phyloP scores from a whole-genome alignment of 768 basidiomycete species.

The Tricholoma matsutake region DNA sequence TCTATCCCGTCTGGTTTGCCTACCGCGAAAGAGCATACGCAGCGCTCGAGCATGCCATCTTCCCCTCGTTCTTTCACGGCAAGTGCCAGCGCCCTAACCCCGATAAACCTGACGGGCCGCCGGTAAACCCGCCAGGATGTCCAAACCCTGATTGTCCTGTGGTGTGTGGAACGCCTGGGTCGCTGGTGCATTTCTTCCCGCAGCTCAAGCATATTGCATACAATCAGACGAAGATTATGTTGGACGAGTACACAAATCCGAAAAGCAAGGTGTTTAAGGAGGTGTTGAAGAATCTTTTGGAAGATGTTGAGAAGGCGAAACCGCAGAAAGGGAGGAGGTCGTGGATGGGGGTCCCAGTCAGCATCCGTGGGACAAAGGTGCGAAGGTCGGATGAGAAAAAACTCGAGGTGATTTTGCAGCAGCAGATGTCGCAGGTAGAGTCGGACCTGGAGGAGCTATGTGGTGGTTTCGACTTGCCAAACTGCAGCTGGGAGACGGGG shows the following conservation, averaged over 20 bases:
- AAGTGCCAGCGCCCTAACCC: conserved; percentile 58
- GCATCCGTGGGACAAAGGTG: conserved; percentile 5
- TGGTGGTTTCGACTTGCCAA: conserved; percentile 40
- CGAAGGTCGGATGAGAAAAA: conserved; percentile 11
- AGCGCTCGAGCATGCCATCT: conserved; percentile 54
- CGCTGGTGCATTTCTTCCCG: conserved; percentile 65
- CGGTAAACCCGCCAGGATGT: conserved; percentile 60
- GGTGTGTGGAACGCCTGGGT: conserved; percentile 81
- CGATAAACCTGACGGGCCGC: conserved; percentile 9
- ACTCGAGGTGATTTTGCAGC: conserved; percentile 15
- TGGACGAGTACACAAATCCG: conserved; percentile 34
- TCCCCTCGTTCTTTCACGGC: conserved; percentile 71
- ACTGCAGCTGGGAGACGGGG: conserved; percentile 57
- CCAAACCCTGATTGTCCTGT: conserved; percentile 79
- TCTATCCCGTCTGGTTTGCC: conserved; percentile 44
- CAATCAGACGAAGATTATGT: conserved; percentile 34
- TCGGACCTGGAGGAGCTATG: conserved; percentile 38
- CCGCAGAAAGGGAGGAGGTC: conserved; percentile 3
- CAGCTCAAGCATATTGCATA: conserved; percentile 48
- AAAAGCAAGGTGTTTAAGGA: conserved; percentile 39
- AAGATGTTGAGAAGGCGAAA: conserved; percentile 25
- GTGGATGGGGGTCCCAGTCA: conserved; percentile 6
- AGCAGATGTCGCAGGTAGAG: conserved; percentile 32
- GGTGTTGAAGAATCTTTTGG: conserved; percentile 40
- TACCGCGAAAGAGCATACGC: conserved; percentile 45